Evolutionary conservation across 2,329 filamentous ascomycete species (phyloP).

Genomic region (Akanthomyces lecanii): DNA sequence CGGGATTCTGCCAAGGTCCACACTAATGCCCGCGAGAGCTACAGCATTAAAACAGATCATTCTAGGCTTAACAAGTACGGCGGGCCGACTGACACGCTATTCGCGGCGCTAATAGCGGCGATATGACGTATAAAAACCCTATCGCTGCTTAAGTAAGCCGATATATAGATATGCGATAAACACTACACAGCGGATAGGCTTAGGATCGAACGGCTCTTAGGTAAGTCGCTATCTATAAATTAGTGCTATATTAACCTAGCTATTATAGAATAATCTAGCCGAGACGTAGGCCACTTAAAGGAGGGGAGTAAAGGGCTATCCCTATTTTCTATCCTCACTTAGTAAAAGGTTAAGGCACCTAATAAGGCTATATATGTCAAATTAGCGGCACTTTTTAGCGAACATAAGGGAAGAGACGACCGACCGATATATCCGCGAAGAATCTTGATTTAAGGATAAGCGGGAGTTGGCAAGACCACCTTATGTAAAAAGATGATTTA

Average conservation of each 20-base stretch:
- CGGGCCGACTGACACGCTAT: conserved; percentile 13
- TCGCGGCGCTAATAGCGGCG: not conserved
- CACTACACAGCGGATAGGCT: conserved; percentile 25
- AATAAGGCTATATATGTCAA: too few species aligned
- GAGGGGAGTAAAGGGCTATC: not conserved
- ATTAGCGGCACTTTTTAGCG: not conserved
- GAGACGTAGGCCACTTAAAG: conserved; percentile 16
- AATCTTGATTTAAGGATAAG: conserved; percentile 34
- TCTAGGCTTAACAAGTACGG: conserved; percentile 22
- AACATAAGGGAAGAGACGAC: not conserved
- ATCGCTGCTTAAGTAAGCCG: conserved; percentile 18
- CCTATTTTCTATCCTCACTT: not conserved
- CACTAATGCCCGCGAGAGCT: not conserved
- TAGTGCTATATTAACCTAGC: conserved; percentile 39
- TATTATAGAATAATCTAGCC: conserved; percentile 26
- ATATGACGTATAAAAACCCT: not conserved
- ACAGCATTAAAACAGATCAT: conserved; percentile 20
- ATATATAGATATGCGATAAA: conserved; percentile 23
- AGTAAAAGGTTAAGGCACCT: not conserved
- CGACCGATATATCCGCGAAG: conserved; percentile 12
- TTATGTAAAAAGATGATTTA: conserved; percentile 39
- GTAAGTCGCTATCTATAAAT: conserved; percentile 29
- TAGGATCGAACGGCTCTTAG: conserved; percentile 33
- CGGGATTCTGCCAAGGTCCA: conserved; percentile 16
- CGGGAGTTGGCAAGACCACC: conserved; percentile 39